Conservation (phyloP, 2,329 filamentous ascomycete genomes). For the Coniochaeta prunicola region DNA sequence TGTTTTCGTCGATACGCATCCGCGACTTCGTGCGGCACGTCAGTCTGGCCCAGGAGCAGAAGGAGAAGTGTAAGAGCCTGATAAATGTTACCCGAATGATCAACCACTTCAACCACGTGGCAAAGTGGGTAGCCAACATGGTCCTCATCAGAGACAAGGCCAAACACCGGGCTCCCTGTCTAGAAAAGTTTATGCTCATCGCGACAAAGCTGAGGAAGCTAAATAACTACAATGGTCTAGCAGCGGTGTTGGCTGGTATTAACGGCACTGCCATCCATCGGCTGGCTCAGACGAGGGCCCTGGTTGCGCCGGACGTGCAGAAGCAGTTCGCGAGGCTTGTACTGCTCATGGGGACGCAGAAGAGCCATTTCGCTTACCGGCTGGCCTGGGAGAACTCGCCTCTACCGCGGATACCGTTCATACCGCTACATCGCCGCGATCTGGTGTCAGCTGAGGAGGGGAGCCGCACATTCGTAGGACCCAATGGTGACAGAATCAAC, state of each 20-base stretch:
- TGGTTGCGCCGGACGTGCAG: constrained; percentile 64
- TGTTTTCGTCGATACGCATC: constrained; percentile 91
- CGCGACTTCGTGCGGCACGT: constrained; percentile 91
- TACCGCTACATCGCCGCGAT: constrained; percentile 83
- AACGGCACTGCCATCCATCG: constrained; percentile 83
- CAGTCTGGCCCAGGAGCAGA: constrained; percentile 62
- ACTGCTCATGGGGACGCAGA: constrained; percentile 87
- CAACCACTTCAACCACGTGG: constrained; percentile 81
- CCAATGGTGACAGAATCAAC: constrained; percentile 70
- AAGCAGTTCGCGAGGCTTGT: constrained; percentile 85
- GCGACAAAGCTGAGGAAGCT: constrained; percentile 78
- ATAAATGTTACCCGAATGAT: constrained; percentile 93
- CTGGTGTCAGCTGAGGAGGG: constrained; percentile 89
- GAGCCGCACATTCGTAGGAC: constrained; percentile 79
- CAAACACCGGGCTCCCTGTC: constrained; percentile 82
- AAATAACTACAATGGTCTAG: constrained; percentile 95
- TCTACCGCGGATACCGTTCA: constrained; percentile 83
- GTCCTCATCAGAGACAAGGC: constrained; percentile 88
- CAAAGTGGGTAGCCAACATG: constrained; percentile 76
- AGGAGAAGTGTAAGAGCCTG: constrained; percentile 68
- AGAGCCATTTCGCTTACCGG: constrained; percentile 92
- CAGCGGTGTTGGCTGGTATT: constrained; percentile 88
- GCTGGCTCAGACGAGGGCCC: constrained; percentile 67
- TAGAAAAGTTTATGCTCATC: constrained; percentile 94
- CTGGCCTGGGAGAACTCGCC: constrained; percentile 95